Evolutionary conservation across 345 rosid species (phyloP), one percentile per base, ranked within the genome.

Genomic region (Brassica incana): DNA sequence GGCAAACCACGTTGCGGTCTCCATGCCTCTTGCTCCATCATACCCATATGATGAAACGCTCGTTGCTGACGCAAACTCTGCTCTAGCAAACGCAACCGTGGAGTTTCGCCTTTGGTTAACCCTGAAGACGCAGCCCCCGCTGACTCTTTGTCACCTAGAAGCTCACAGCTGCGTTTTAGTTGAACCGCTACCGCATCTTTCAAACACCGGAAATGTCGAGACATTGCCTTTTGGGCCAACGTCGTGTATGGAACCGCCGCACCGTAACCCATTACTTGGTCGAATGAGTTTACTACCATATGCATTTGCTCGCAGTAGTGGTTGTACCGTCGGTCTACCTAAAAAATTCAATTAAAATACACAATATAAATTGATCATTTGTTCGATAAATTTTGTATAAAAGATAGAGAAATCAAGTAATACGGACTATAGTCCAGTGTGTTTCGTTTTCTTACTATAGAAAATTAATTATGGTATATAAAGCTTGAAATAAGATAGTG

Each of bases 1-100:
- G 99, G 99, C 25, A 96, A 67, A 65, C 99, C 99, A 68, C 99
- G 86, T 87, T 96, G 99, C 1, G 99, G 99, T 61, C 99, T 78
- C 99, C 99, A 96, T 3, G 99, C 98, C 40, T 96, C 98, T 70
- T 80, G 88, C 70, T 96, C 99, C 94, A 93, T 88, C 93, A 96
- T 88, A 54, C 68, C 91, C 97, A 93, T 91, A 83, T 95, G 99
- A 77, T 91, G 98, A 78, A 92, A 88, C 32, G 97, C 99, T 40
- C 90, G 81, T 79, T 96, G 99, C 68, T 96, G 99, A 73, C 98
- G 88, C 45, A 93, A 78, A 59, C 91, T 32, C 82, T 96, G 99
- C 79, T 96, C 99, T 25, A 96, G 82, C 48, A 96, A 35, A 73
- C 82, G 88, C 15, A 96, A 85, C 63, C 95, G 83, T 29, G 99